Percentiles rank a stretch among this genome's conserved stretches.
Evolutionary conservation across 176 grass and related monocot genomes (phyloP).

Genomic region (Cenchrus fungigraminus): DNA sequence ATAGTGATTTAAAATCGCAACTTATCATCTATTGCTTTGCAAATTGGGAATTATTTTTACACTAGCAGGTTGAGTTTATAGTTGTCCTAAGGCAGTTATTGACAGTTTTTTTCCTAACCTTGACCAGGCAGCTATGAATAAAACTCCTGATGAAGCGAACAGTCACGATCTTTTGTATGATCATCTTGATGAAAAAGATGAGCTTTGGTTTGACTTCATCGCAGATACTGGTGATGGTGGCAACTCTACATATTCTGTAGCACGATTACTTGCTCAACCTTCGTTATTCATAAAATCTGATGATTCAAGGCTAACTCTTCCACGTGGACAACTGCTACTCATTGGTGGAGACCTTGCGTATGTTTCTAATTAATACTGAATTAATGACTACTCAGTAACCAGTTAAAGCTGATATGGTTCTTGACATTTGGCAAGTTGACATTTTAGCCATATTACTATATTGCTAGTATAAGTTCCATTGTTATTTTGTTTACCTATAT

Average conservation of each 20-base stretch:
- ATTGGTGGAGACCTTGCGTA: conserved; percentile 78
- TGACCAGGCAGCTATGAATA: conserved; percentile 92
- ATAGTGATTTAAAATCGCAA: background rate
- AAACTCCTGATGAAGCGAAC: conserved; percentile 81
- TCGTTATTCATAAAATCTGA: conserved; percentile 59
- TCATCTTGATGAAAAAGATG: conserved; percentile 77
- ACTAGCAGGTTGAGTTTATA: conserved; percentile 13
- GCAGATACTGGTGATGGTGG: conserved; percentile 97
- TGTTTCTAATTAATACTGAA: conserved; percentile 22
- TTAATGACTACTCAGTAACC: conserved; percentile 21
- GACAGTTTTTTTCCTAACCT: conserved; percentile 27
- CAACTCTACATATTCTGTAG: conserved; percentile 86
- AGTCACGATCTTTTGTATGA: conserved; percentile 73
- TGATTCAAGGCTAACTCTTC: conserved; percentile 45
- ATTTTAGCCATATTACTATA: conserved; percentile 12
- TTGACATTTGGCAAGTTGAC: conserved; percentile 2
- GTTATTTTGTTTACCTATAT: conserved; percentile 26
- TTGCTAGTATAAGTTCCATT: background rate
- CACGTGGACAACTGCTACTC: conserved; percentile 68
- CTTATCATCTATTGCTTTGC: conserved; percentile 22
- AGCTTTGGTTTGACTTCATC: conserved; percentile 98
- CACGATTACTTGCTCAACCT: conserved; percentile 85
- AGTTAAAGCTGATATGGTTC: conserved; percentile 23
- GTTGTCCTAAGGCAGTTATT: conserved; percentile 36
- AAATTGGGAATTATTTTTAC: conserved; percentile 8